Evolutionary conservation across 2,329 filamentous ascomycete species (phyloP).

Genomic region (Endothia cerciana): DNA sequence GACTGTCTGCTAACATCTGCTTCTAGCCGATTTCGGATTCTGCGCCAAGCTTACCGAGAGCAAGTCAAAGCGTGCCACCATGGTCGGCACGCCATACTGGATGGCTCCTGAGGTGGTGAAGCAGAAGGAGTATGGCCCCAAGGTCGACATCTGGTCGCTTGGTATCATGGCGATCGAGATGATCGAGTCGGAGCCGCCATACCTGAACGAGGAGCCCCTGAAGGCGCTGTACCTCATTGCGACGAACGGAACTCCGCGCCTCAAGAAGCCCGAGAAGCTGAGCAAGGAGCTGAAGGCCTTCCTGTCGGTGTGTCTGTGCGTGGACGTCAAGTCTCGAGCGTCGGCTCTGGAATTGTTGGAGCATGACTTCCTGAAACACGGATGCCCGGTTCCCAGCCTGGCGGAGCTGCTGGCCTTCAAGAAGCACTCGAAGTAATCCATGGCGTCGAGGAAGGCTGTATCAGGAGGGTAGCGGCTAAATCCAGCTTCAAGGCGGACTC

Average conservation of each 20-base stretch:
- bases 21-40: slow-evolving; percentile 95
- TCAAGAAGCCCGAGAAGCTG: slow-evolving; percentile 98
- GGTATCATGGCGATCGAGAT: slow-evolving; percentile 99
- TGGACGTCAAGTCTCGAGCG: slow-evolving; percentile 92
- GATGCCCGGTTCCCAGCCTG: slow-evolving; percentile 81
- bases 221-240: slow-evolving; percentile 98
- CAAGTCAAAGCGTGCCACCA: slow-evolving; percentile 95
- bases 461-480: background rate
- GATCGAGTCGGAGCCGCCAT: slow-evolving; percentile 98
- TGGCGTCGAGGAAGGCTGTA: background rate
- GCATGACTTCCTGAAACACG: slow-evolving; percentile 93
- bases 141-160: slow-evolving; percentile 98
- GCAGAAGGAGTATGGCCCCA: slow-evolving; percentile 97
- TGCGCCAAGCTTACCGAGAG: slow-evolving; percentile 97
- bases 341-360: slow-evolving; percentile 87
- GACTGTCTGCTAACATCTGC: slow-evolving; percentile 39
- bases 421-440: slow-evolving; percentile 65
- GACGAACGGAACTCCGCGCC: slow-evolving; percentile 91
- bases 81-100: slow-evolving; percentile 99
- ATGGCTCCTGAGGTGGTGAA: slow-evolving; percentile 99
- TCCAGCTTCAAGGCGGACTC: background rate
- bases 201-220: slow-evolving; percentile 95
- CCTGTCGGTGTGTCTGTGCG: slow-evolving; percentile 92
- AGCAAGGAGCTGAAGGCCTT: slow-evolving; percentile 98
- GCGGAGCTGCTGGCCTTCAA: slow-evolving; percentile 89